Conservation (phyloP, 2,329 filamentous ascomycete genomes). For the Alternaria ethzedia region DNA sequence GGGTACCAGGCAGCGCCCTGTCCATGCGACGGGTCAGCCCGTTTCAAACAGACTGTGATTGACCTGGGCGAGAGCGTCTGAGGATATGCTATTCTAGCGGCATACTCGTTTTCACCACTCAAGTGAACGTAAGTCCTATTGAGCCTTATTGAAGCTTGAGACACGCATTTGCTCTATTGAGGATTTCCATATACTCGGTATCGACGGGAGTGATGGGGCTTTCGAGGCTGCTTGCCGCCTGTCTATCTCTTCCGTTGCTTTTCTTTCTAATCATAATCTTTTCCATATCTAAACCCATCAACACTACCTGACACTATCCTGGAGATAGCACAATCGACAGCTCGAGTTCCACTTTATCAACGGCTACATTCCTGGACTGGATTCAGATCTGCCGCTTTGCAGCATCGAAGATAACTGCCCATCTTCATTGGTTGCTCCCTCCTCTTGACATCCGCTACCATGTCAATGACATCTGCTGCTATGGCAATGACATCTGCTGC, state of each 20-base stretch:
- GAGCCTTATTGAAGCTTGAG: constrained; percentile 31
- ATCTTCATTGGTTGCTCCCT: neutral
- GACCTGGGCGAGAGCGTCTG: constrained; percentile 2
- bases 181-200: neutral
- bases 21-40: constrained; percentile 8
- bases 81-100: neutral
- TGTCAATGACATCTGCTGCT: neutral
- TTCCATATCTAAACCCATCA: neutral
- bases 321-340: neutral
- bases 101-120: constrained; percentile 20
- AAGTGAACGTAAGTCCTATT: constrained; percentile 24
- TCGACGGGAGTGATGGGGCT: neutral
- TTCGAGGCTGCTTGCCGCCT: neutral
- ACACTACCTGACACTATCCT: constrained; percentile 1
- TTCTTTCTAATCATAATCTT: neutral
- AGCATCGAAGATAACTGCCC: neutral
- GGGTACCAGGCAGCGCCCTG: neutral
- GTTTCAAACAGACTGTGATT: constrained; percentile 7
- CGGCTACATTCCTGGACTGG: neutral
- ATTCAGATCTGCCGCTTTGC: neutral
- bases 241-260: neutral
- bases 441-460: neutral
- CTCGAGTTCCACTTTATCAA: neutral
- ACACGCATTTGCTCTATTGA: constrained; percentile 16
- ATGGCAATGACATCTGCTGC: neutral